Evolutionary conservation across 1,139 yeast genomes (phyloP), one percentile per base, ranked within the genome.

Genomic region (Debaryomyces sp.): DNA sequence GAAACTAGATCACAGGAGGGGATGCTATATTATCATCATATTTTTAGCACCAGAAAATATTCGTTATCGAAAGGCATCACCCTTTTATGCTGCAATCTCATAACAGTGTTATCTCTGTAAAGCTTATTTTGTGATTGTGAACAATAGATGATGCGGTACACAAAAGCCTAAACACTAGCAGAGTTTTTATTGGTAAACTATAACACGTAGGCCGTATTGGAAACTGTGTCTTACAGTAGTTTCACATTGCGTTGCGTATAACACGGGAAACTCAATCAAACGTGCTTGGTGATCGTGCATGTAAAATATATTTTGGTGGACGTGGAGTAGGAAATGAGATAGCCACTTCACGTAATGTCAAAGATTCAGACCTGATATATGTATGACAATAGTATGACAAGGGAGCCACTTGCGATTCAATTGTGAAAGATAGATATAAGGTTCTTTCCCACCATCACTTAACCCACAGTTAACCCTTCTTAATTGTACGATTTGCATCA

Each of bases 401-500:
- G 12, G 18, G 21, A 10, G 10, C 12, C 27, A 21, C 33, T 10
- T 29, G 15, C 10, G 17, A 5, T 15, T 21, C 10, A 39, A 27
- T 22, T 18, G 21, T 24, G 5, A 12, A 32, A 12, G n/a, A 17
- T 15, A 7, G 32, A 39, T 18, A 39, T 18, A 22, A 27, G 23
- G 42, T 26, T 39, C 32, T 4, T 38, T 22, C 24, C 30, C 22
- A n/a, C 24, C 22, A 24, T 18, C 33, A 5, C 29, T 26, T 26
- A 27, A 29, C 41, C 41, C 27, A 24, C 42, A 27, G 13, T 13
- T 29, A 39, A 39, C 42, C 42, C 42, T 26, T 27, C 34, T 27
- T 27, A 39, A 27, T 21, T 37, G 34, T 27, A 27, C 30, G 29
- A 39, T 8, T 27, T 21, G 34, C 35, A 24, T 6, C 29, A 18